Evolutionary conservation across 371 early-diverging fungal genomes (phyloP).

Genomic region (Lichtheimia ornata): DNA sequence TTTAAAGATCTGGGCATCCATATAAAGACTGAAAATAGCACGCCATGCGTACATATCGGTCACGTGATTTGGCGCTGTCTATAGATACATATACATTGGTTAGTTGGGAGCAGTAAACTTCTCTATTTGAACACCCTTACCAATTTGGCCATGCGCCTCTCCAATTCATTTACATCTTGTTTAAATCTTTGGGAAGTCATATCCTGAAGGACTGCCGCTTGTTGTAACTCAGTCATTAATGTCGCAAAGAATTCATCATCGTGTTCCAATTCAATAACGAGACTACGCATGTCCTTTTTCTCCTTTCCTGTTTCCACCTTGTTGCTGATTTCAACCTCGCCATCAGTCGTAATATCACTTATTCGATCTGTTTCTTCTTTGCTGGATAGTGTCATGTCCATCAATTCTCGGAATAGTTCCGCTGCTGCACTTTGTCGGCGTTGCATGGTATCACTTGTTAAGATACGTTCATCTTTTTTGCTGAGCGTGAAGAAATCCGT

Average conservation of each 20-base stretch:
- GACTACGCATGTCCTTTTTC: conserved; percentile 24
- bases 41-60: conserved; percentile 77
- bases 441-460: neutral
- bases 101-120: neutral
- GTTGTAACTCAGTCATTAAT: conserved; percentile 50
- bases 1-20: conserved; percentile 70
- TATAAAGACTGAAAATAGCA: conserved; percentile 67
- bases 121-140: conserved; percentile 22
- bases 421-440: conserved; percentile 13
- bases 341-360: conserved; percentile 10
- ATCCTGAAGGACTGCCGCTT: conserved; percentile 41
- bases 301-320: neutral
- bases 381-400: conserved; percentile 9
- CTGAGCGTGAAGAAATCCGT: conserved; percentile 40
- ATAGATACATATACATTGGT: neutral
- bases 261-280: conserved; percentile 57
- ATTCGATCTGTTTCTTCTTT: conserved; percentile 10
- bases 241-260: conserved; percentile 66
- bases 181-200: conserved; percentile 42
- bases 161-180: conserved; percentile 46
- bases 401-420: conserved; percentile 4
- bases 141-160: conserved; percentile 44
- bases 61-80: conserved; percentile 57
- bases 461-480: neutral
- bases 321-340: conserved; percentile 2